Evolutionary conservation across 106 monocot genomes (phyloP).

Genomic region (Allium sativum): DNA sequence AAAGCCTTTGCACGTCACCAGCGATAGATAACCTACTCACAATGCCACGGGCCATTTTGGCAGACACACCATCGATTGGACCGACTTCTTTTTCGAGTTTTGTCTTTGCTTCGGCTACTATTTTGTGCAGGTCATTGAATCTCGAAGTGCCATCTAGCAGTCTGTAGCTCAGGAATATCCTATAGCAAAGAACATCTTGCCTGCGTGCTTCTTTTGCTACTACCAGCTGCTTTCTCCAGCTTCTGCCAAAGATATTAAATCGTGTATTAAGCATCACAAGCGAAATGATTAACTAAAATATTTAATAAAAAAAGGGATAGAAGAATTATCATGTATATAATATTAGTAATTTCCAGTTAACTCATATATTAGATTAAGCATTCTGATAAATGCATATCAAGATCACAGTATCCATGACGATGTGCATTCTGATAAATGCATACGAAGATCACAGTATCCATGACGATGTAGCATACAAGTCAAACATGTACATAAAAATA

Average conservation of each 20-base stretch:
- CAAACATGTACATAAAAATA: too few relatives aligned
- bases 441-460: neutral
- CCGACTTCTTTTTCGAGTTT: constrained; percentile 91
- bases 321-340: neutral
- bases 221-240: constrained; percentile 77
- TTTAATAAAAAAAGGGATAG: neutral
- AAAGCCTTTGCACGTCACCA: constrained; percentile 71
- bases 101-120: constrained; percentile 50
- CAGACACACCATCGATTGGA: constrained; percentile 71
- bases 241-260: constrained; percentile 25
- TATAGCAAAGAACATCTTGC: constrained; percentile 76
- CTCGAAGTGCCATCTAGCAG: constrained; percentile 61
- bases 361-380: neutral
- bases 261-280: neutral
- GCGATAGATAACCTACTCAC: constrained; percentile 81
- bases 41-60: constrained; percentile 75
- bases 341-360: neutral
- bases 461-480: too few relatives aligned
- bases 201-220: constrained; percentile 82
- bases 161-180: constrained; percentile 64
- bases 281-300: neutral
- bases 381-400: neutral
- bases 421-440: neutral
- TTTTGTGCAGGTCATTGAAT: constrained; percentile 62
- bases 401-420: too few relatives aligned